phyloP scores from a whole-genome alignment of 1,139 yeast species.

The Suhomyces panamericanus region DNA sequence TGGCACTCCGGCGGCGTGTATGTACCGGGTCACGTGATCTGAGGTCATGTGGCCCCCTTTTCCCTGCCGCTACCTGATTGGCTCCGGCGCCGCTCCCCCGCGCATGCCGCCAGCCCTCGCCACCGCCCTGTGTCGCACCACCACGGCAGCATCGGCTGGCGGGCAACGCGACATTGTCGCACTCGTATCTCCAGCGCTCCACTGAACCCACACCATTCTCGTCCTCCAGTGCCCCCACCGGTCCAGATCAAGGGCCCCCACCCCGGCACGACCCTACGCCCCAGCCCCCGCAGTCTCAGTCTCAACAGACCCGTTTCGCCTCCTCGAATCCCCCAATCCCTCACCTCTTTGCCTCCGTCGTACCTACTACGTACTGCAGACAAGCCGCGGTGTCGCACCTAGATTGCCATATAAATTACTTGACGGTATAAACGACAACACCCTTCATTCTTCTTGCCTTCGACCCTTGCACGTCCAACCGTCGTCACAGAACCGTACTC shows the following conservation, averaged over 20 bases:
- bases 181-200: background rate
- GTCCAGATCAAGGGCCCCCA: background rate
- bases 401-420: slow-evolving; percentile 9
- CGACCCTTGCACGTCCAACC: background rate
- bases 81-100: background rate
- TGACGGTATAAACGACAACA: slow-evolving; percentile 7
- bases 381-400: slow-evolving; percentile 6
- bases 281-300: too few relatives aligned
- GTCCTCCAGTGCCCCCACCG: background rate
- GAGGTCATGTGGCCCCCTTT: background rate
- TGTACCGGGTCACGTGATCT: slow-evolving; percentile 16
- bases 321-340: too few relatives aligned
- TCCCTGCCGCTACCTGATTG: background rate
- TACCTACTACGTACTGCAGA: too few relatives aligned
- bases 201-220: background rate
- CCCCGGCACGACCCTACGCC: too few relatives aligned
- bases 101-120: background rate
- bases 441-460: slow-evolving; percentile 1
- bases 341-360: too few relatives aligned
- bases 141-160: background rate
- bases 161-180: slow-evolving; percentile 2
- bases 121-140: background rate
- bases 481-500: background rate
- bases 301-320: too few relatives aligned
- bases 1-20: slow-evolving; percentile 71